Base-by-base conservation (phyloP, 495 filamentous ascomycete genomes). In the Saxophila tyrrhenica region DNA sequence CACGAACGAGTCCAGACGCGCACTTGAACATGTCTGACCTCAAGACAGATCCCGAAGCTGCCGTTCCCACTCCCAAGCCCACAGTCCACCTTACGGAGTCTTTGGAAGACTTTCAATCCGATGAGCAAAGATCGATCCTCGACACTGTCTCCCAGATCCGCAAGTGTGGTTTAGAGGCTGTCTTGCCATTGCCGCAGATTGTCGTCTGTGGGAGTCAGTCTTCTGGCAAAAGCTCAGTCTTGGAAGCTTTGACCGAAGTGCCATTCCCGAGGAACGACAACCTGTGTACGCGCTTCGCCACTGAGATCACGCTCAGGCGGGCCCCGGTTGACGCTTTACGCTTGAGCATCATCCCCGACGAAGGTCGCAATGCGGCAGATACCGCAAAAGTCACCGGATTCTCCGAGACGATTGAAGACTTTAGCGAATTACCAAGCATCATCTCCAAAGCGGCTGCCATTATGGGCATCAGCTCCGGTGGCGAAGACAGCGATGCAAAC, bases 151-250 rank as follows among this genome's bases (percentile, higher is more conserved):
- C 82, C 56, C 70, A 69, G 2, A 67, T 85, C 2, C 77, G 81
- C 9, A 65, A 65, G 0, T 67, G 72, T 16, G 81, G 81, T 0
- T 72, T 84, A 52, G 74, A 71, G 45, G 65, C 68, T 13, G 72
- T 78, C 52, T 66, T 86, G 3, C 72, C 76, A 21, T 72, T 87
- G 0, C 86, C 86, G 0, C 83, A 87, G 54, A 70, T 91, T 22
- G 74, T 87, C 13, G 84, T 88, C n/a, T 82, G 82, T 53, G 84
- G 85, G 0, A 78, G 84, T 61, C 83, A 86, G 57, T 84, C 80
- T 0, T 76, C 78, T 11, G 85, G 85, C 1, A 89, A 88, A 58
- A 84, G 80, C 60, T 88, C 83, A 0, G 82, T 89, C 0, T 75
- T 89, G 0, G 83, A 88, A 67, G 84, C 82, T 0, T 78, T 91